phyloP scores from a whole-genome alignment of 352 stramenopile genomes.

The Globisporangium okanoganense region DNA sequence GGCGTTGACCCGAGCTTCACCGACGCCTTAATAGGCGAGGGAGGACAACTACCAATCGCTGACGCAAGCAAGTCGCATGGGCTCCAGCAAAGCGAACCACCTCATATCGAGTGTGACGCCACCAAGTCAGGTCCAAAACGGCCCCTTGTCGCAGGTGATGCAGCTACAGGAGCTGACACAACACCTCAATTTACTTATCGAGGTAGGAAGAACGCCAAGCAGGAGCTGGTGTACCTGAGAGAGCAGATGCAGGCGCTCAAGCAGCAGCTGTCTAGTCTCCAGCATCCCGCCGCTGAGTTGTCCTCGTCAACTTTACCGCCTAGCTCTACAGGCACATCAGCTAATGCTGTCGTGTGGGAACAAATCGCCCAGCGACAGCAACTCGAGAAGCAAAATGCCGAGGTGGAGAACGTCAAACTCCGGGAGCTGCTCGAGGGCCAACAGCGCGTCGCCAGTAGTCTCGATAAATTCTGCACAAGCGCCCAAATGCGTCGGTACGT shows the following conservation, averaged over 20 bases:
- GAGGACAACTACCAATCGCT: too few relatives aligned
- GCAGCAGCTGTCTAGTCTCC: not conserved
- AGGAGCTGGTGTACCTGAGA: constrained; percentile 2
- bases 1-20: too few relatives aligned
- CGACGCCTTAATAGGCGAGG: too few relatives aligned
- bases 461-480: constrained; percentile 1
- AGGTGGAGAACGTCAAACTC: constrained; percentile 1
- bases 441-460: not conserved
- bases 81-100: too few relatives aligned
- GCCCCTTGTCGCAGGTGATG: not conserved
- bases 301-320: not conserved
- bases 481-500: not conserved
- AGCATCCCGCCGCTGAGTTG: not conserved
- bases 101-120: not conserved
- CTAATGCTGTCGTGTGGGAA: not conserved
- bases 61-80: too few relatives aligned
- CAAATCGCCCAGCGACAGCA: not conserved
- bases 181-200: not conserved
- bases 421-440: constrained; percentile 3
- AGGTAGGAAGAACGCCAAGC: not conserved
- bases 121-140: not conserved
- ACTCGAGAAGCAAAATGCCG: not conserved
- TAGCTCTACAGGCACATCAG: not conserved
- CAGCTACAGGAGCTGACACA: not conserved
- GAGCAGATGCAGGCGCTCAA: not conserved